A percentile compares a stretch with the other conserved stretches of the same genome.
These are phyloP conservation scores for Podospora australis DNA, from an alignment of 495 filamentous ascomycete genomes.

Conservation along the genomic window DNA sequence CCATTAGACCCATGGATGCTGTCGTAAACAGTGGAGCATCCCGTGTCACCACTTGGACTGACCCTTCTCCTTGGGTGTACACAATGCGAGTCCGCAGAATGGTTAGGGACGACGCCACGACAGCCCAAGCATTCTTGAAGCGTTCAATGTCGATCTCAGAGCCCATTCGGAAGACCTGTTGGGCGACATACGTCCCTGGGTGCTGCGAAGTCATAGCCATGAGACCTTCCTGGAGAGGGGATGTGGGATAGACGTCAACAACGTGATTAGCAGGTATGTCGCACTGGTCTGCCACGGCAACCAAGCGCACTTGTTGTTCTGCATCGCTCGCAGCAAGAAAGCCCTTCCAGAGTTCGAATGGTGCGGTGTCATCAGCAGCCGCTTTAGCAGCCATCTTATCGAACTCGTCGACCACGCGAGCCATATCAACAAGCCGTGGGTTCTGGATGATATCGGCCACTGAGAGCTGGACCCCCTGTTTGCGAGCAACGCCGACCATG, in stretches of 20 bases:
- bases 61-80: conserved; percentile 7
- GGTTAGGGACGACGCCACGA: conserved; percentile 40
- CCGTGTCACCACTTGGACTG: conserved; percentile 20
- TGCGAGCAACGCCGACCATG: conserved; percentile 51
- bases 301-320: conserved; percentile 8
- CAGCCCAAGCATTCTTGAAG: conserved; percentile 52
- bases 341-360: conserved; percentile 11
- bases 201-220: conserved; percentile 39
- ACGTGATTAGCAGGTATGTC: conserved; percentile 17
- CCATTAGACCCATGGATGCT: conserved; percentile 1
- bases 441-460: conserved; percentile 47
- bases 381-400: too few species aligned
- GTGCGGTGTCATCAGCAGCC: neutral
- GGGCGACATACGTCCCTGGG: conserved; percentile 48
- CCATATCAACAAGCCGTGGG: conserved; percentile 43
- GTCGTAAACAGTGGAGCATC: conserved; percentile 8
- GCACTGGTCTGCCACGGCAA: conserved; percentile 22
- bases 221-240: conserved; percentile 57
- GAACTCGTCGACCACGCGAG: conserved; percentile 9
- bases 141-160: conserved; percentile 35
- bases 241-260: conserved; percentile 57
- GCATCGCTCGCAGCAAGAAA: neutral
- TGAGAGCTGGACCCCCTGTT: conserved; percentile 43
- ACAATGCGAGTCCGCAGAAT: conserved; percentile 42
- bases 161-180: conserved; percentile 41